Evolutionary conservation across 192 early-diverging fungal genomes (phyloP), one percentile per base, ranked within the genome.

Genomic region (Coemansia sp.): DNA sequence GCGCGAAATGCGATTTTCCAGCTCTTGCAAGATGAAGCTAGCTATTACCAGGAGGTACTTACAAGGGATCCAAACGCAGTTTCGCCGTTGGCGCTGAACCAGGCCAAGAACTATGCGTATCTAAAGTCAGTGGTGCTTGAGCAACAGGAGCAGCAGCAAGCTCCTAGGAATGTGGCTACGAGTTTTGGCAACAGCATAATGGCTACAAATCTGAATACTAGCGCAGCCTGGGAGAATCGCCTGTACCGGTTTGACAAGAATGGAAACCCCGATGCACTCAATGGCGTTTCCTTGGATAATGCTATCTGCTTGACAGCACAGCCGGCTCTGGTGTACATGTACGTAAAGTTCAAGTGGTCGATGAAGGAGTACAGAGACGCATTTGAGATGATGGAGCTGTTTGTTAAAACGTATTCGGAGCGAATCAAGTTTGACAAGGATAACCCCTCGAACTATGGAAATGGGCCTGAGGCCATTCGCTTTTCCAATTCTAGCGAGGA

Each of bases 271-370:
- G 63, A 59, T 13, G 11, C 55, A 8, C 24, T 42, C 55, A 16
- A 14, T 45, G 66, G 62, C 20, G 57, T 59, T 21, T 24, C 66
- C 2, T 39, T 78, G 31, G 76, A 78, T 36, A 26, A 33, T 34
- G 62, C 67, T 2, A 73, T 78, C n/a, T 53, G 67, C 10, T 24
- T 73, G 31, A 73, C 76, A 38, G 66, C 63, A 64, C 73, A 80
- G 60, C 77, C 77, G 2, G 73, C 69, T 24, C 67, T 80, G 13
- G 70, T 95, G 0, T 98, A 98, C 78, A 94, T 95, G 18, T 95
- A 93, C 37, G 82, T 99, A 42, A 98, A 99, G 69, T 80, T 65
- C 69, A 74, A 75, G 65, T 80, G 77, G 77, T 73, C 71, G 5
- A 40, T 50, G 8, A 63, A 63, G 26, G 69, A 80, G 57, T 60